These are phyloP conservation scores for Waitea zeae DNA, from an alignment of 1,284 basidiomycete species.

Conservation along the genomic window DNA sequence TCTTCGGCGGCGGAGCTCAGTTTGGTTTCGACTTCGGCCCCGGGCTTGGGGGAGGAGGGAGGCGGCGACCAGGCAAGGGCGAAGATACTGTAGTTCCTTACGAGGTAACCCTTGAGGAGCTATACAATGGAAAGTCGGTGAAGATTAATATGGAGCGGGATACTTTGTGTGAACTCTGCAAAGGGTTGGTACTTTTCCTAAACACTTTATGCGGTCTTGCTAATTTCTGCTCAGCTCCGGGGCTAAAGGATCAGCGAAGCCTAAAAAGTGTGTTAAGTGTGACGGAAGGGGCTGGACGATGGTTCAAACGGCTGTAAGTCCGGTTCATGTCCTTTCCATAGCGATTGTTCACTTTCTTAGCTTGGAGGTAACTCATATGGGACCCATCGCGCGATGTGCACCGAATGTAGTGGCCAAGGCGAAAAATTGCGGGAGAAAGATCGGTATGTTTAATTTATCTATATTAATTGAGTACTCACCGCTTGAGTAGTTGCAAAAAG, in stretches of 20 bases:
- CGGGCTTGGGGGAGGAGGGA: conserved; percentile 23
- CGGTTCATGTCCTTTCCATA: no score
- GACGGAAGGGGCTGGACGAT: conserved; percentile 69
- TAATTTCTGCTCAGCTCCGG: conserved; percentile 68
- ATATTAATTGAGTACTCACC: conserved; percentile 4
- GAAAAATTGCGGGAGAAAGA: conserved; percentile 80
- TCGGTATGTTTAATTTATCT: conserved; percentile 25
- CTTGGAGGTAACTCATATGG: conserved; percentile 15
- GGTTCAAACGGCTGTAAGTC: conserved; percentile 24
- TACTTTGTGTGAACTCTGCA: conserved; percentile 62
- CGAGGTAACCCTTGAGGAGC: conserved; percentile 79
- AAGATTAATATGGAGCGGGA: conserved; percentile 85
- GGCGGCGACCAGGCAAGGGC: conserved; percentile 25
- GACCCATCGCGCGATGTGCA: conserved; percentile 41
- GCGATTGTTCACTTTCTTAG: conserved; percentile 3
- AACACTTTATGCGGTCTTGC: no score
- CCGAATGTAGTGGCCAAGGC: conserved; percentile 70
- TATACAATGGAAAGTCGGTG: conserved; percentile 84
- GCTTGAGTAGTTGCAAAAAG: conserved; percentile 87
- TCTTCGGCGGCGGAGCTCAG: conserved; percentile 37
- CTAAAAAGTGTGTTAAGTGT: conserved; percentile 69
- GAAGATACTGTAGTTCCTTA: conserved; percentile 69
- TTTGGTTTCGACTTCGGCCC: conserved; percentile 43
- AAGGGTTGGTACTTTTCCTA: conserved; percentile 55
- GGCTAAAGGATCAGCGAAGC: conserved; percentile 62